These are phyloP conservation scores for Psilocybe cyanescens DNA, from an alignment of 768 basidiomycete species.

Conservation along the genomic window DNA sequence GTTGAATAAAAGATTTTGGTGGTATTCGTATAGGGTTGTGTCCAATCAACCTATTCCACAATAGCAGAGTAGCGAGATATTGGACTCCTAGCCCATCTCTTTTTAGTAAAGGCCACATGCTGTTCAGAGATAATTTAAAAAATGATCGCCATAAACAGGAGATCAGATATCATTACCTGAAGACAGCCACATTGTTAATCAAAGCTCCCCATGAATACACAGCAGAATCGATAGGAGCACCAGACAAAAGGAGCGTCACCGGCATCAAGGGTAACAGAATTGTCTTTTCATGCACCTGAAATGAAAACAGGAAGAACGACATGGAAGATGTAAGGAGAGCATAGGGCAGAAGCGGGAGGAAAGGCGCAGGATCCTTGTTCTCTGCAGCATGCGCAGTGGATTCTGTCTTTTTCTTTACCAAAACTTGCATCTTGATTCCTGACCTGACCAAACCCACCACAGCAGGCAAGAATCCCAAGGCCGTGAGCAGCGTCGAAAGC, in stretches of 20 bases:
- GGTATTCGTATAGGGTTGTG: constrained; percentile 64
- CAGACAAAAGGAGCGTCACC: constrained; percentile 74
- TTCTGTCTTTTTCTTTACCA: constrained; percentile 10
- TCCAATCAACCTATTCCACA: constrained; percentile 88
- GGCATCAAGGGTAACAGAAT: constrained; percentile 88
- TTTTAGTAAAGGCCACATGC: constrained; percentile 92
- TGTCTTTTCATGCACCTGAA: constrained; percentile 96
- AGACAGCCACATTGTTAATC: constrained; percentile 83
- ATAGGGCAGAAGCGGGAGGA: constrained; percentile 76
- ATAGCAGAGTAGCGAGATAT: constrained; percentile 64
- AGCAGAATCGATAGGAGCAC: constrained; percentile 53
- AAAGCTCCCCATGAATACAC: constrained; percentile 73
- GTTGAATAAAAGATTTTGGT: constrained; percentile 51
- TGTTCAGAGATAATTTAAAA: constrained; percentile 30
- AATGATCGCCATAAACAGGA: background rate
- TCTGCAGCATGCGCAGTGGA: background rate
- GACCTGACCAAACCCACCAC: constrained; percentile 47
- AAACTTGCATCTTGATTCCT: constrained; percentile 27
- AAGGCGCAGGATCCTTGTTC: constrained; percentile 39
- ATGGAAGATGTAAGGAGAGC: constrained; percentile 81
- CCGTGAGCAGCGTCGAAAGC: constrained; percentile 68
- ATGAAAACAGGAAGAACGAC: constrained; percentile 96
- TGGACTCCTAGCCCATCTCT: constrained; percentile 78
- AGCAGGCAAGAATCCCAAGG: constrained; percentile 69
- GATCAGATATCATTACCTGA: constrained; percentile 62